These are phyloP conservation scores for Zymoseptoria crescenta DNA, from an alignment of 2,329 filamentous ascomycete species.

Conservation along the genomic window DNA sequence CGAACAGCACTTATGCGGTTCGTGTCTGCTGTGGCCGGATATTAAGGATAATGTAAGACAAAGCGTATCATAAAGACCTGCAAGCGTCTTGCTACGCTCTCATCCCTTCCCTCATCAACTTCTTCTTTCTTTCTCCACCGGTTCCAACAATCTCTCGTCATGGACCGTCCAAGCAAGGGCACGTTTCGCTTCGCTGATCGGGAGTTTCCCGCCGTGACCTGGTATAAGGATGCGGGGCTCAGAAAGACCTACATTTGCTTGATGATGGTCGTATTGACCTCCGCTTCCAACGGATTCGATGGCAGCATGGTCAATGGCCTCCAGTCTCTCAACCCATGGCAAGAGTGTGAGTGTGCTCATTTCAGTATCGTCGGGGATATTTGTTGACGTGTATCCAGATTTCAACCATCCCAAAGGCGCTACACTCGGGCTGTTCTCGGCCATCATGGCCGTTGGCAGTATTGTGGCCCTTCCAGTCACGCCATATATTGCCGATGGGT, in stretches of 20 bases:
- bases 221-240: slow-evolving; percentile 27
- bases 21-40: not conserved
- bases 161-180: slow-evolving; percentile 28
- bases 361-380: not conserved
- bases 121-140: slow-evolving; percentile 11
- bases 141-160: slow-evolving; percentile 6
- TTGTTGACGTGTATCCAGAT: slow-evolving; percentile 10
- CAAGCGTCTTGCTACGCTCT: slow-evolving; percentile 9
- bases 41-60: not conserved
- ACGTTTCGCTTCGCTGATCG: slow-evolving; percentile 26
- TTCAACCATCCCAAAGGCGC: slow-evolving; percentile 29
- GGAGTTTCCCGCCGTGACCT: slow-evolving; percentile 28
- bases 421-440: slow-evolving; percentile 38
- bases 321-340: slow-evolving; percentile 41
- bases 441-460: slow-evolving; percentile 44
- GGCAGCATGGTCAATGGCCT: slow-evolving; percentile 46
- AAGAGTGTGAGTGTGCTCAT: slow-evolving; percentile 28
- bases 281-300: slow-evolving; percentile 42
- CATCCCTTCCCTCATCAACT: slow-evolving; percentile 31
- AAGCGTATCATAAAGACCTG: not conserved
- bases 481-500: slow-evolving; percentile 42
- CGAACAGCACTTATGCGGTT: not conserved
- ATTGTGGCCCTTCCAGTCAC: slow-evolving; percentile 42
- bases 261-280: slow-evolving; percentile 28
- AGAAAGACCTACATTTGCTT: slow-evolving; percentile 28